Conservation (phyloP, 768 basidiomycete species). For the Boletus subparvulus region DNA sequence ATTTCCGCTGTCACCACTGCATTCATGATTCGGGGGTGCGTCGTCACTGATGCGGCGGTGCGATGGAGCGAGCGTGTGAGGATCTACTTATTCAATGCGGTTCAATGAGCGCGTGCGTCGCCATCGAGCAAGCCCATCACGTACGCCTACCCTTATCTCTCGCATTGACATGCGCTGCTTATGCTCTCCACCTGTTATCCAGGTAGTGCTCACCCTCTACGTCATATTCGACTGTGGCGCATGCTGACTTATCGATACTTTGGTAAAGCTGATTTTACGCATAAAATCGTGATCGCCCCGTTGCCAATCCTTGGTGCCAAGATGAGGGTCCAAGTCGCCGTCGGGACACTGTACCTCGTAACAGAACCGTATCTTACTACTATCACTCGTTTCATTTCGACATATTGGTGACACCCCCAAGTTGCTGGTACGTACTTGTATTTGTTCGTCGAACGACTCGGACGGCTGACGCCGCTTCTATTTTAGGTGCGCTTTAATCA, state of each 20-base stretch:
- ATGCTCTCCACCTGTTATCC: constrained; percentile 10
- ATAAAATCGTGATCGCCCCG: not conserved
- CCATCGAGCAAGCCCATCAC: not conserved
- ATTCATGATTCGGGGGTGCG: constrained; percentile 10
- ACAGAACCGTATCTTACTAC: not conserved
- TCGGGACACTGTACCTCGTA: not conserved
- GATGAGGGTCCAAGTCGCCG: not conserved
- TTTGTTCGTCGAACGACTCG: not conserved
- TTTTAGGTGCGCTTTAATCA: not conserved
- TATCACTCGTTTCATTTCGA: constrained; percentile 4
- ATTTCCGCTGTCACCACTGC: constrained; percentile 14
- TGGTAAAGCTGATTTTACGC: not conserved
- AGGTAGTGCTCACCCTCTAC: not conserved
- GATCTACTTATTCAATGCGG: not conserved
- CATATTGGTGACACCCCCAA: not conserved
- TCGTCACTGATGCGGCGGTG: not conserved
- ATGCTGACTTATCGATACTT: not conserved
- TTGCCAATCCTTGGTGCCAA: not conserved
- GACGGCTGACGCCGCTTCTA: not conserved
- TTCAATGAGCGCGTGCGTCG: not conserved
- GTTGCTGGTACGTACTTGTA: not conserved
- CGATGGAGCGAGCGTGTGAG: constrained; percentile 20
- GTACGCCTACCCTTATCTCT: constrained; percentile 2
- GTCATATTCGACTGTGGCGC: constrained; percentile 5
- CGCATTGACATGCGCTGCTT: not conserved